These are phyloP conservation scores for Paraleonurus japonicus DNA, from an alignment of 257 asterid species.

Conservation along the genomic window DNA sequence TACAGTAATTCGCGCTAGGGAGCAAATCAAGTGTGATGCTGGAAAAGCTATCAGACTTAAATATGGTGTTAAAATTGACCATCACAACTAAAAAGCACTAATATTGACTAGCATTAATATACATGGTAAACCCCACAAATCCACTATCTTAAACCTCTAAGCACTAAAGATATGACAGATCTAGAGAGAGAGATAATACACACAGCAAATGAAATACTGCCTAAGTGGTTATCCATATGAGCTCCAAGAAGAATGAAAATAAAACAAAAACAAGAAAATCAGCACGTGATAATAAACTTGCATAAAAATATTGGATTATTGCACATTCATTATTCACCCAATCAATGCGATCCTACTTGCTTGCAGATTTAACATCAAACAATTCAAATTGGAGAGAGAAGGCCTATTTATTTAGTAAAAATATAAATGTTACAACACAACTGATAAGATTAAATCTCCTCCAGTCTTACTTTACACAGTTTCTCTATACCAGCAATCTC, in stretches of 20 bases:
- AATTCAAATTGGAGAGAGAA: too few relatives aligned
- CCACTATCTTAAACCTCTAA: not conserved
- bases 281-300: too few relatives aligned
- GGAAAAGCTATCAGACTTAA: not conserved
- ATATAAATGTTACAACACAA: slow-evolving; percentile 40
- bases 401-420: not conserved
- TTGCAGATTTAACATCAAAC: too few relatives aligned
- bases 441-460: slow-evolving; percentile 12
- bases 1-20: too few relatives aligned
- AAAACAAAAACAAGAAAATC: too few relatives aligned
- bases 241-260: not conserved
- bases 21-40: not conserved
- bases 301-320: not conserved
- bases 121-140: not conserved
- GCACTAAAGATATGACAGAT: not conserved
- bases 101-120: not conserved
- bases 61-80: not conserved
- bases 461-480: slow-evolving; percentile 42
- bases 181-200: not conserved
- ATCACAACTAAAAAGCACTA: not conserved
- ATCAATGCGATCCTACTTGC: not conserved
- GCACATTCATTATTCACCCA: not conserved
- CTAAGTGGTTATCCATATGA: not conserved
- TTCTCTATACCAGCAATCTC: slow-evolving; percentile 19
- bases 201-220: not conserved